Evolutionary conservation across 345 rosid genomes (phyloP).

Genomic region (Schrenkiella parvula): DNA sequence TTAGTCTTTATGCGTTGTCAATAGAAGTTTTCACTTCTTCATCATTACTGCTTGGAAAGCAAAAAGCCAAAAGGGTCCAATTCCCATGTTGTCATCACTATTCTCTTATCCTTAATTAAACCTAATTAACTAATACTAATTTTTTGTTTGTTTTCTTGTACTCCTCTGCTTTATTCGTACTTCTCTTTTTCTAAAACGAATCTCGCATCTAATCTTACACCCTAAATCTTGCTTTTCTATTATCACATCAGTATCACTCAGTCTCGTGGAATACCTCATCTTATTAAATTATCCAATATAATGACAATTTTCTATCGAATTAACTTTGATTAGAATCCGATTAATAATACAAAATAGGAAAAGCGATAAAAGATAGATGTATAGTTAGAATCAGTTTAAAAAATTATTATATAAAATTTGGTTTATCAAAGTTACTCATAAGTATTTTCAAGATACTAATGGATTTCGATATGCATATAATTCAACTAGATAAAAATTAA

Average conservation of each 20-base stretch:
- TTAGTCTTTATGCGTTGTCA: conserved; percentile 37
- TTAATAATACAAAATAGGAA: too few species aligned
- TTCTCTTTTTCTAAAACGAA: conserved; percentile 27
- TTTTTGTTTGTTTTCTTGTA: conserved; percentile 13
- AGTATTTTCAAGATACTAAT: too few species aligned
- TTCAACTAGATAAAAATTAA: too few species aligned
- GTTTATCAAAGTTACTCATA: too few species aligned
- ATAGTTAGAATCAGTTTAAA: too few species aligned
- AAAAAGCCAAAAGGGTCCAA: conserved; percentile 32
- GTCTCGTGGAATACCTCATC: conserved; percentile 11
- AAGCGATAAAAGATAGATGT: too few species aligned
- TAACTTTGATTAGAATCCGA: background rate
- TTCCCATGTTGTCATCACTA: conserved; percentile 40
- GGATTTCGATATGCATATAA: too few species aligned
- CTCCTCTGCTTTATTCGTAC: conserved; percentile 35
- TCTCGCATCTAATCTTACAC: conserved; percentile 32
- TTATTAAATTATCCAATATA: background rate
- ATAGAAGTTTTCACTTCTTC: conserved; percentile 26
- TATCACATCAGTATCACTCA: conserved; percentile 11
- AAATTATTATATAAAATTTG: too few species aligned
- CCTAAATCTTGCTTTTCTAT: conserved; percentile 31
- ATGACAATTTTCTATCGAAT: background rate
- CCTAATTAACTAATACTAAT: conserved; percentile 14
- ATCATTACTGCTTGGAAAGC: conserved; percentile 34
- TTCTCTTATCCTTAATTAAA: conserved; percentile 8